A percentile compares a stretch with the other conserved stretches of the same genome.
phyloP scores from a whole-genome alignment of 345 rosid genomes.

The Hibiscus tridactylites region DNA sequence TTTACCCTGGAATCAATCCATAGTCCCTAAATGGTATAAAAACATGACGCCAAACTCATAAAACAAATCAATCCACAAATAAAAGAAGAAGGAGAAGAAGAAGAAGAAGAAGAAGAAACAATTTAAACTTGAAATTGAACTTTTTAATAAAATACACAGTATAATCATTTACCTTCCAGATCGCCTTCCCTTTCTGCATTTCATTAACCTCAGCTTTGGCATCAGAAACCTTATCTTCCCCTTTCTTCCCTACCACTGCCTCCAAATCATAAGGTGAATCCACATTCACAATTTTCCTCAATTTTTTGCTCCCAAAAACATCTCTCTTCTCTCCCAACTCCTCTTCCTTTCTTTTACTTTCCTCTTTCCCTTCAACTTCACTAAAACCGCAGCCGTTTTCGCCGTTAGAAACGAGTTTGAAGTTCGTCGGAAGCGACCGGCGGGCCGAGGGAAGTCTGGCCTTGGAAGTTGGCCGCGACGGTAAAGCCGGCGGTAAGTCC shows the following conservation, averaged over 20 bases:
- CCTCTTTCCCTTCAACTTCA: conserved; percentile 29
- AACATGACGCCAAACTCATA: neutral
- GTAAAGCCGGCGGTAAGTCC: conserved; percentile 88
- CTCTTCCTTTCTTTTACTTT: conserved; percentile 46
- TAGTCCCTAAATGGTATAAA: neutral
- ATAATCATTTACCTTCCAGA: conserved; percentile 46
- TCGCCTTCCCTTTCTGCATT: conserved; percentile 23
- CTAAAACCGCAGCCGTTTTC: conserved; percentile 6
- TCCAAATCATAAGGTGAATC: conserved; percentile 59
- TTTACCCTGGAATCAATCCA: too few species aligned
- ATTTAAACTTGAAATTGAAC: conserved; percentile 27
- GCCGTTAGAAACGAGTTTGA: conserved; percentile 14
- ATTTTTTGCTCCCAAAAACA: conserved; percentile 82
- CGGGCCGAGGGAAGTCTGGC: conserved; percentile 80
- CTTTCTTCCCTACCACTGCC: conserved; percentile 22
- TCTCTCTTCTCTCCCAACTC: conserved; percentile 28
- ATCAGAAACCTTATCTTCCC: conserved; percentile 3
- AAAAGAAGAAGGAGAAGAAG: neutral
- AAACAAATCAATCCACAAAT: neutral
- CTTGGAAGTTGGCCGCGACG: conserved; percentile 73
- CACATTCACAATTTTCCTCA: conserved; percentile 36
- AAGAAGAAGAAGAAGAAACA: neutral
- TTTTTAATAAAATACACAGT: conserved; percentile 74
- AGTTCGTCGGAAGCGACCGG: conserved; percentile 53
- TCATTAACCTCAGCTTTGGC: conserved; percentile 14